Conservation (phyloP, 2,329 filamentous ascomycete genomes). For the Calonectria pteridis region DNA sequence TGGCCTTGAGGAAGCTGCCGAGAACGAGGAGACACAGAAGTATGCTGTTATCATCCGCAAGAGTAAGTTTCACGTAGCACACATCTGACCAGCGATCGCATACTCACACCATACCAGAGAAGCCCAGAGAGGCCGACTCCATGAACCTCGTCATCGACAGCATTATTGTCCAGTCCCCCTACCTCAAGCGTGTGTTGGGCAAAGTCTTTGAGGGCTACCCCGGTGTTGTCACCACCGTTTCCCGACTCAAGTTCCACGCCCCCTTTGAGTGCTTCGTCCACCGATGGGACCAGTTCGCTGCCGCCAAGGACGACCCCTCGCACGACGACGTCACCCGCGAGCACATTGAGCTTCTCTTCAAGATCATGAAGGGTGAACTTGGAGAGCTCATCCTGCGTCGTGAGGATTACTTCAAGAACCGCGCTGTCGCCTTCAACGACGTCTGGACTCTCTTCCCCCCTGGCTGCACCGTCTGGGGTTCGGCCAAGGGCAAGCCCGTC, state of each 20-base stretch:
- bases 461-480: constrained; percentile 55
- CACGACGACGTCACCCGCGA: constrained; percentile 57
- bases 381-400: constrained; percentile 62
- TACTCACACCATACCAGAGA: constrained; percentile 33
- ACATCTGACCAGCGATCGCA: not conserved
- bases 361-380: constrained; percentile 64
- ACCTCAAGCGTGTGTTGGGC: constrained; percentile 68
- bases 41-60: constrained; percentile 73
- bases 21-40: constrained; percentile 71
- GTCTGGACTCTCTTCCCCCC: constrained; percentile 68
- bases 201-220: constrained; percentile 69
- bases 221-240: constrained; percentile 69
- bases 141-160: constrained; percentile 72
- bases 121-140: constrained; percentile 66
- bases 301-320: constrained; percentile 54
- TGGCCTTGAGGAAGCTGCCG: constrained; percentile 67
- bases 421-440: constrained; percentile 65
- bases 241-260: constrained; percentile 70
- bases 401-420: constrained; percentile 64
- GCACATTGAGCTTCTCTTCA: constrained; percentile 61
- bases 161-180: constrained; percentile 73
- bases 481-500: constrained; percentile 54
- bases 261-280: constrained; percentile 76
- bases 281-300: constrained; percentile 66
- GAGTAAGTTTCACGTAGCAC: constrained; percentile 34